Evolutionary conservation across 2,329 filamentous ascomycete species (phyloP).

Genomic region (Pseudonectria buxi): DNA sequence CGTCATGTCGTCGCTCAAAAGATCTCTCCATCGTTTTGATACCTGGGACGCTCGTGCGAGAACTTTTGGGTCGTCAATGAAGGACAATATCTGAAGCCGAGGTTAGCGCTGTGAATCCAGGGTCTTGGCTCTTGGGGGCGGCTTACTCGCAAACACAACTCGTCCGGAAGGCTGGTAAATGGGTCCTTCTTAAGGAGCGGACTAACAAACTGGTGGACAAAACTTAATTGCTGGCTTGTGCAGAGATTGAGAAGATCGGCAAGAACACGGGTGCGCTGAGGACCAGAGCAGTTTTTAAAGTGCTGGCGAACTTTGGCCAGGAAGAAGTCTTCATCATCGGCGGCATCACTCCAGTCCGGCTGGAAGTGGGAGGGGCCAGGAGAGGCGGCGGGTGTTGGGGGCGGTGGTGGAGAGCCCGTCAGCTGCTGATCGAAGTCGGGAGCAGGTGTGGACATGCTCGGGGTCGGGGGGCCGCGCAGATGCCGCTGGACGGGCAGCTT

Average conservation of each 20-base stretch:
- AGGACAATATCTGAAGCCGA: conserved; percentile 70
- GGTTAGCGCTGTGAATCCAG: conserved; percentile 1
- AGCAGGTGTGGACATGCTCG: conserved; percentile 59
- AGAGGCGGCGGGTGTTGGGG: conserved; percentile 59
- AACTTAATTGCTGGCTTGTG: conserved; percentile 90
- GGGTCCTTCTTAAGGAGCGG: conserved; percentile 93
- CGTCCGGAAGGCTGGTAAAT: conserved; percentile 84
- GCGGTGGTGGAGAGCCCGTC: conserved; percentile 55
- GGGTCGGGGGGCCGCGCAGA: conserved; percentile 54
- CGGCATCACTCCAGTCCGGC: conserved; percentile 69
- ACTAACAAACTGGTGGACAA: conserved; percentile 93
- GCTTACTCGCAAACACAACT: conserved; percentile 80
- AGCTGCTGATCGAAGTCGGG: conserved; percentile 56
- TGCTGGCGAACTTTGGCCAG: conserved; percentile 71
- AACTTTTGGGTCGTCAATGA: conserved; percentile 94
- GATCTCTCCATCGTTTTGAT: conserved; percentile 87
- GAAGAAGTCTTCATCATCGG: conserved; percentile 76
- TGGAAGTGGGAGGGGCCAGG: conserved; percentile 55
- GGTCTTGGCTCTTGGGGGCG: background rate
- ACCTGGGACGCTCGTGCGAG: conserved; percentile 91
- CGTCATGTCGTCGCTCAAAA: conserved; percentile 92
- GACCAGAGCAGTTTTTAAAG: conserved; percentile 70
- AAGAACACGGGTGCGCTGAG: conserved; percentile 72
- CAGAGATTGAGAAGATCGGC: conserved; percentile 89
- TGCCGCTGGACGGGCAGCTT: conserved; percentile 40